Evolutionary conservation across 106 monocot species (phyloP), one percentile per base, ranked within the genome.

Genomic region (Dendrobium chrysotoxum): DNA sequence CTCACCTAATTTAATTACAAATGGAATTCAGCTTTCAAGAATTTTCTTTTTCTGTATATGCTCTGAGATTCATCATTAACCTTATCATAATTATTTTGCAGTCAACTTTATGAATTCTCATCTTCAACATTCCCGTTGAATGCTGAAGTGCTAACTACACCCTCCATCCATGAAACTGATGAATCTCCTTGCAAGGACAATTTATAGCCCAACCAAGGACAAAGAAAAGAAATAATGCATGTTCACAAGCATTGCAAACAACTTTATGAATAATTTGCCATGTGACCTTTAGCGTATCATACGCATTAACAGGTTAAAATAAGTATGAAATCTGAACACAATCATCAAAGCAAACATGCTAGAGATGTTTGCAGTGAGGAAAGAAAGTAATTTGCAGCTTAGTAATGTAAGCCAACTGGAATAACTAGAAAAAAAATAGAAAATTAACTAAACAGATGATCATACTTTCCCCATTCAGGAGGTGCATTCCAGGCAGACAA

Each of bases 401-500:
- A 75, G 40, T 1, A 41, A 41, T 45, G 44, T 5, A 44, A 42
- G 35, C 42, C 4, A 25, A 23, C 44, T 44, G 9, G 40, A 11
- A 44, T 44, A 25, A 41, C 21, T 75, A 20, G 46, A 76, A 76
- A 26, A 25, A 18, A 21, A 42, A 41, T 0, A 74, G 8, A 4
- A 72, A 0, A 66, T 7, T 12, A 64, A 76, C 40, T 38, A 15
- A 75, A n/a, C 77, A 81, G 21, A 47, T 50, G 40, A 61, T 84
- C 90, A 80, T 88, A 95, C 99, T 90, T 99, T 81, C 93, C 99
- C 91, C 93, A 95, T 76, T 99, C 99, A 40, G 95, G 84, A 83
- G 92, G 98, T 54, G 99, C 84, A 90, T 99, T 95, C 99, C 99
- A 99, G 15, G 99, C 89, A 68, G 99, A 90, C 74, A 99, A 81